phyloP scores from a whole-genome alignment of 2,329 filamentous ascomycete species.

The Fusarium sp. region DNA sequence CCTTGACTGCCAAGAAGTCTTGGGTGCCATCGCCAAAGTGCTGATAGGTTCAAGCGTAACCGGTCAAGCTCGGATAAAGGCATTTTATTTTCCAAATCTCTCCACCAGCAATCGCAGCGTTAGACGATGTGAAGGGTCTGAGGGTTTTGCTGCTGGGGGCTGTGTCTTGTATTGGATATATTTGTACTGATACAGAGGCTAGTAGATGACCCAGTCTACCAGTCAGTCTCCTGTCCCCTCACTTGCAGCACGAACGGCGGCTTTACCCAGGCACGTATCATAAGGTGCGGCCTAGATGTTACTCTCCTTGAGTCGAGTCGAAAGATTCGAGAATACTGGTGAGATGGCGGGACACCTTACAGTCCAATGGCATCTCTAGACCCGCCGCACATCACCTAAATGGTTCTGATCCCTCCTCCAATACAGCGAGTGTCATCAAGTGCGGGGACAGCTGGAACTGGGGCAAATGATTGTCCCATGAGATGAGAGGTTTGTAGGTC shows the following conservation, averaged over 20 bases:
- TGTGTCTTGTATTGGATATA: constrained; percentile 1
- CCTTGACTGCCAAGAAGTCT: constrained; percentile 39
- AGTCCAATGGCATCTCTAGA: constrained; percentile 35
- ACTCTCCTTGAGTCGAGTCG: constrained; percentile 9
- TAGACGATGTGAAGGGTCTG: neutral
- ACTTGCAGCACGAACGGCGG: constrained; percentile 25
- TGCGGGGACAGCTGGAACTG: constrained; percentile 42
- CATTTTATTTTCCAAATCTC: constrained; percentile 19
- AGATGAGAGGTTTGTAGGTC: constrained; percentile 2
- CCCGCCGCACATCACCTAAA: constrained; percentile 10
- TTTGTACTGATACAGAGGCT: neutral
- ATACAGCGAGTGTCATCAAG: constrained; percentile 31
- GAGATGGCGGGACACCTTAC: constrained; percentile 8
- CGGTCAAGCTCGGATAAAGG: constrained; percentile 18
- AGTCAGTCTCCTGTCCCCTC: constrained; percentile 1
- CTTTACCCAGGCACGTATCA: constrained; percentile 23
- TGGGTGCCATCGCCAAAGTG: constrained; percentile 7
- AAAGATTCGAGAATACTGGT: constrained; percentile 33
- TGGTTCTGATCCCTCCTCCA: constrained; percentile 13
- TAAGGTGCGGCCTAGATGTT: constrained; percentile 31
- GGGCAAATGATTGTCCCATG: constrained; percentile 29
- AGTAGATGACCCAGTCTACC: constrained; percentile 11
- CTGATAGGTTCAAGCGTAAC: constrained; percentile 43
- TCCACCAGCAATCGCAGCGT: constrained; percentile 28
- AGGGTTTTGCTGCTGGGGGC: constrained; percentile 15